Evolutionary conservation across 257 asterid species (phyloP).

Genomic region (Phtheirospermum japonicum): DNA sequence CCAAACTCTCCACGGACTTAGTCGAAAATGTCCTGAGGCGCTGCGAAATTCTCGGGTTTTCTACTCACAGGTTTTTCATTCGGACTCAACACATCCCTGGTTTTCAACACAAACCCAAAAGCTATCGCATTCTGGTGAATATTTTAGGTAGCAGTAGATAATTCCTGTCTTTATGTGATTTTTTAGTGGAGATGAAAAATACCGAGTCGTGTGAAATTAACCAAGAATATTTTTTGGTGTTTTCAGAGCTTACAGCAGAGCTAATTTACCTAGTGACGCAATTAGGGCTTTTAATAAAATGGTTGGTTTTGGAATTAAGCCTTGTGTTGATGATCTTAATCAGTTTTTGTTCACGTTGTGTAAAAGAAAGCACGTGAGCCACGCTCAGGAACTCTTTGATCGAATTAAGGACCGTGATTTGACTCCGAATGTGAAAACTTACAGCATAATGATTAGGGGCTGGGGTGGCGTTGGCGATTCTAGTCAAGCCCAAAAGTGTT

Average conservation of each 20-base stretch:
- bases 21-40: too few species aligned
- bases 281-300: constrained; percentile 75
- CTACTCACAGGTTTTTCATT: constrained; percentile 86
- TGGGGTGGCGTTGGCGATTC: constrained; percentile 74
- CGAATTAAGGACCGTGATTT: constrained; percentile 41
- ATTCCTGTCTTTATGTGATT: constrained; percentile 84
- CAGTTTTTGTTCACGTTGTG: constrained; percentile 61
- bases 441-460: constrained; percentile 79
- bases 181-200: constrained; percentile 52
- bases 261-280: constrained; percentile 80
- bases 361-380: constrained; percentile 61
- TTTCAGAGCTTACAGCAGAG: constrained; percentile 67
- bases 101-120: constrained; percentile 62
- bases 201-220: constrained; percentile 41
- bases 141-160: constrained; percentile 75
- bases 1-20: too few species aligned
- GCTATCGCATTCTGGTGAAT: constrained; percentile 67
- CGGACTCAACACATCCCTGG: constrained; percentile 70
- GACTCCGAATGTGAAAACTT: constrained; percentile 50
- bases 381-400: constrained; percentile 72
- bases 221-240: constrained; percentile 59
- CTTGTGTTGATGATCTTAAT: constrained; percentile 63
- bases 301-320: constrained; percentile 74
- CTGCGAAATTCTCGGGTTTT: constrained; percentile 74
- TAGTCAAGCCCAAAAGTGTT: constrained; percentile 51